Base-by-base conservation (phyloP, 2,329 filamentous ascomycete genomes). In the Didymella exigua region DNA sequence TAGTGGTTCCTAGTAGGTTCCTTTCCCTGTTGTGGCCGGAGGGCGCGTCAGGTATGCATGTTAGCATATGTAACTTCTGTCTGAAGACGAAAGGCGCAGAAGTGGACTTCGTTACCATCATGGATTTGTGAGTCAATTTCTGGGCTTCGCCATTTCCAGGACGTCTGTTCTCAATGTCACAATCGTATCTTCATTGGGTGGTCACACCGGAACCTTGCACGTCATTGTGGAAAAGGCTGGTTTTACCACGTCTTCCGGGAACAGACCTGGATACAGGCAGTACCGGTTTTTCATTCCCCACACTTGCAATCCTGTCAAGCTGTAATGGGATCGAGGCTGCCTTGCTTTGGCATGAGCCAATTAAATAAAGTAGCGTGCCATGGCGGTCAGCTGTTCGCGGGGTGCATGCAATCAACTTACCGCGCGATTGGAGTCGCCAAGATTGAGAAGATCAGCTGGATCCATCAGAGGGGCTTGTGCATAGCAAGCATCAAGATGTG, bases 401-500 rank as follows among this genome's bases (percentile, higher is more conserved):
- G 41, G 29, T 40, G 30, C 18, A 26, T 30, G 38, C 31, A 9
- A 14, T 44, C 19, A 37, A 34, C 40, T 18, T 33, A 16, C 16
- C 21, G 21, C 37, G 21, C 41, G 36, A 46, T 49, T 50, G 41
- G 41, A 37, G 13, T 30, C 24, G 40, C 51, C 33, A 48, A 53
- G 53, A 11, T 49, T 26, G 23, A 34, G 7, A 43, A 48, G 38
- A 49, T 55, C 43, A 48, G 47, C 44, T 44, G 44, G 26, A 33
- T 30, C 29, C 31, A 33, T 49, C 49, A 47, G 27, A 49, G 34
- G 49, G 45, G 54, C 54, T 61, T 58, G 45, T 49, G 44, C 53
- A 47, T 50, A 54, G 51, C 56, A 65, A 61, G 60, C 60, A 44
- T 52, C 56, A 21, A 23, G 46, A 44, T 45, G 42, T 45, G 31